Conservation (phyloP, 2,329 filamentous ascomycete genomes). For the Seiridium cupressi region DNA sequence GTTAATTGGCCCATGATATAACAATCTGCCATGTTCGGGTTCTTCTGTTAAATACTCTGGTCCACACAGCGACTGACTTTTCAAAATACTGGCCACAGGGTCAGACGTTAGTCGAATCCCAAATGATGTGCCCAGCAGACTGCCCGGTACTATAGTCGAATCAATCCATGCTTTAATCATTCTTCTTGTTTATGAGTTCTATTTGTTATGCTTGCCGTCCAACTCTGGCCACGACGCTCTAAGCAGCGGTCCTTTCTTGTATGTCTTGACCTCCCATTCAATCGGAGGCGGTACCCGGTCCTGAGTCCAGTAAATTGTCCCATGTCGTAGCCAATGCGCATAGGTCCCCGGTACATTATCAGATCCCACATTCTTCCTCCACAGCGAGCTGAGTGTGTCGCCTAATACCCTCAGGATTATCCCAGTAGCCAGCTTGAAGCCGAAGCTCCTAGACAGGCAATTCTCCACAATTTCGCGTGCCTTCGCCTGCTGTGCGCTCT, state of each 20-base stretch:
- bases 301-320: slow-evolving; percentile 44
- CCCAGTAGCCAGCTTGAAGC: slow-evolving; percentile 55
- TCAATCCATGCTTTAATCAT: no score
- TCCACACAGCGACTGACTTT: no score
- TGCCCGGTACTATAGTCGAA: no score
- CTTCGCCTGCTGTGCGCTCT: slow-evolving; percentile 42
- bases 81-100: no score
- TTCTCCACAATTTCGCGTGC: slow-evolving; percentile 51
- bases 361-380: slow-evolving; percentile 46
- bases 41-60: no score
- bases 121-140: no score
- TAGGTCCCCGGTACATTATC: slow-evolving; percentile 51
- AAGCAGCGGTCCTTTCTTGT: slow-evolving; percentile 36
- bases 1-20: no score
- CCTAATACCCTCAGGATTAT: slow-evolving; percentile 48
- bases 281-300: slow-evolving; percentile 34
- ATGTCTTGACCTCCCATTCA: slow-evolving; percentile 32
- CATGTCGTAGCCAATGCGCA: slow-evolving; percentile 52
- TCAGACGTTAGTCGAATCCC: no score
- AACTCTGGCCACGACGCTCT: neutral
- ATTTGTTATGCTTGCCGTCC: no score
- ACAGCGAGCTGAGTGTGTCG: slow-evolving; percentile 50
- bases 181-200: no score
- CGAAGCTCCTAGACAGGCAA: slow-evolving; percentile 48
- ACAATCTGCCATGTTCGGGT: no score